Evolutionary conservation across 176 grass and related monocot species (phyloP), one percentile per base, ranked within the genome.

Genomic region (Carex cristatella): DNA sequence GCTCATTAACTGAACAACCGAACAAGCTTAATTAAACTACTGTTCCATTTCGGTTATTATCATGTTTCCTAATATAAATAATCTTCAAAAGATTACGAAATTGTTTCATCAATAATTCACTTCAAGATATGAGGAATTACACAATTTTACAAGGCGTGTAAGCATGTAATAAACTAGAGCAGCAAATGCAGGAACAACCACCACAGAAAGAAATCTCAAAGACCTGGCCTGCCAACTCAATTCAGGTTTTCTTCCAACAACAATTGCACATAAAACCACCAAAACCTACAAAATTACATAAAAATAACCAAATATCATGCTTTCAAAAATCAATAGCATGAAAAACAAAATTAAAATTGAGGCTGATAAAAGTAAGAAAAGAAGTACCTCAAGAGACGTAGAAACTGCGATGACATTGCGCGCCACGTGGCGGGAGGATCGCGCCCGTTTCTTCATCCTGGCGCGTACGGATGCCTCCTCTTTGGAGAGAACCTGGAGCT

Each of bases 221-320:
- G 96, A 84, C 16, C 91, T 99, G 73, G 71, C 80, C 84, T 94
- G 88, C 97, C 93, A 96, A 77, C 66, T 87, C 85, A 92, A 85
- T 63, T 95, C 91, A 1, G 66, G 79, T 2, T 87, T 88, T 86
- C 93, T 95, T 46, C 90, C 92, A 16, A 86, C 86, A 84, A 89
- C 74, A 54, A 99, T 69, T 7, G 93, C 93, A 90, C 91, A 92
- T 48, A 87, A 83, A 84, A 95, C 90, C 7, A 94, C 93, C 14
- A 51, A 78, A 64, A 95, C 83, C 97, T 99, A 86, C 69, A 79
- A 85, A 76, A 7, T 64, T 48, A 31, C 19, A n/a, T 56, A 23
- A 23, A 69, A 71, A 57, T 35, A 55, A 75, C 35, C 13, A 86
- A 16, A 78, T 18, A 51, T 38, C 54, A 55, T 55, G 10, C 23